A percentile compares a stretch with the other conserved stretches of the same genome.
Evolutionary conservation across 805 yeast genomes (phyloP).

Genomic region (Allodekkera sacchari): DNA sequence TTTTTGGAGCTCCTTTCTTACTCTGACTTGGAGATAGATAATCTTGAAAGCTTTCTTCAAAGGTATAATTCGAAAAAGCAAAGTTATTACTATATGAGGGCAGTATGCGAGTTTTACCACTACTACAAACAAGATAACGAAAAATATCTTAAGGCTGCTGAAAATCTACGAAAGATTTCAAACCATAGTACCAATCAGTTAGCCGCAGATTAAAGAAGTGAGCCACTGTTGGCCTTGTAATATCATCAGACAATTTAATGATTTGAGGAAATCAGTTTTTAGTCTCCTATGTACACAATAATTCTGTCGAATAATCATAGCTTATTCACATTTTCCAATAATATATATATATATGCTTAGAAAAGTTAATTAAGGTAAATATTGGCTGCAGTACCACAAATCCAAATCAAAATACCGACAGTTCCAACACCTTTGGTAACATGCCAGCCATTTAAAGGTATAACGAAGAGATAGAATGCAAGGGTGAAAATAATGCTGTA

Average conservation of each 20-base stretch:
- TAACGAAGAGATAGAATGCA: slow-evolving; percentile 27
- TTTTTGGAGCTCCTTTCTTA: slow-evolving; percentile 27
- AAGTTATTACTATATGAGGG: slow-evolving; percentile 18
- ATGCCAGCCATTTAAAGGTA: slow-evolving; percentile 40
- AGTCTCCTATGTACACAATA: neutral
- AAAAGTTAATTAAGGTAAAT: slow-evolving; percentile 1
- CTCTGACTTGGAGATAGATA: slow-evolving; percentile 13
- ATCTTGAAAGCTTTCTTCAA: slow-evolving; percentile 18
- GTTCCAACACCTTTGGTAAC: slow-evolving; percentile 34
- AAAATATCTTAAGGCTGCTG: no score
- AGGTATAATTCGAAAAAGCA: slow-evolving; percentile 14
- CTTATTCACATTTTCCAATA: neutral
- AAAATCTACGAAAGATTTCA: no score
- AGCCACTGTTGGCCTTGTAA: no score
- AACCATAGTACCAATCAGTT: no score
- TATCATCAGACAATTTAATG: no score
- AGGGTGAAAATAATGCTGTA: slow-evolving; percentile 33
- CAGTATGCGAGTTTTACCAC: slow-evolving; percentile 13
- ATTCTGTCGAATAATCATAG: neutral
- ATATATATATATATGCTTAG: neutral
- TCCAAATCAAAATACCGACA: slow-evolving; percentile 25
- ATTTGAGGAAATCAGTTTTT: no score
- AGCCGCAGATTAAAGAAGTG: no score
- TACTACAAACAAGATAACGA: slow-evolving; percentile 10
- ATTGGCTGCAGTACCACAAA: slow-evolving; percentile 14